Evolutionary conservation across 1,284 basidiomycete genomes (phyloP), one percentile per base, ranked within the genome.

Genomic region (Xerocomus minutiporus): DNA sequence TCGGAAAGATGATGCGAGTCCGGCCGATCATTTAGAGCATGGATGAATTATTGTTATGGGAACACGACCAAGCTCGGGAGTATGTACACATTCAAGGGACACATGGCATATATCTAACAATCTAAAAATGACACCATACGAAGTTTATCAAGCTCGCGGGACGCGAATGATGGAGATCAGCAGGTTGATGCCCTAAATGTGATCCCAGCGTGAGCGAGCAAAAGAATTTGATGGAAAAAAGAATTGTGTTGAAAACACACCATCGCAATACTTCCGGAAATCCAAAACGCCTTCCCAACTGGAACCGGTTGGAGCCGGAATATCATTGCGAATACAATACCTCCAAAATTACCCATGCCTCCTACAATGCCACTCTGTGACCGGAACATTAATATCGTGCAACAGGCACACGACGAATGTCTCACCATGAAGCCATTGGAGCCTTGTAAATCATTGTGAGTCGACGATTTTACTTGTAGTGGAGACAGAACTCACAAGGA

Each of bases 321-420:
- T 13, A 80, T 63, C 2, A 80, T 59, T 2, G 78, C 74, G 41
- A 76, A 81, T 20, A 77, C 43, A 28, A 82, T 70, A 1, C 81
- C 81, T 3, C 81, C 81, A 1, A 80, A 57, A 57, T 81, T 82
- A 11, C 81, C 81, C 50, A 75, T 71, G 3, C 66, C 74, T 3
- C 81, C 81, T 0, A 81, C 80, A 23, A 81, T 64, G 4, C 81
- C 80, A 26, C 72, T 75, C 74, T 70, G 46, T 13, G 28, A 13
- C 2, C 13, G 13, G 17, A 26, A 20, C 4, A 17, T 55, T 35
- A 31, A 36, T 48, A 3, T 40, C 25, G 20, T 23, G 20, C 6
- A 46, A 12, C 20, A 35, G 9, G 32, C 17, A 26, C 20, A 15
- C 7, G 15, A 8, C 42, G 17, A 11, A 25, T 8, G 17, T 47